phyloP scores from a whole-genome alignment of 495 filamentous ascomycete genomes.

The Ramalina intermedia region DNA sequence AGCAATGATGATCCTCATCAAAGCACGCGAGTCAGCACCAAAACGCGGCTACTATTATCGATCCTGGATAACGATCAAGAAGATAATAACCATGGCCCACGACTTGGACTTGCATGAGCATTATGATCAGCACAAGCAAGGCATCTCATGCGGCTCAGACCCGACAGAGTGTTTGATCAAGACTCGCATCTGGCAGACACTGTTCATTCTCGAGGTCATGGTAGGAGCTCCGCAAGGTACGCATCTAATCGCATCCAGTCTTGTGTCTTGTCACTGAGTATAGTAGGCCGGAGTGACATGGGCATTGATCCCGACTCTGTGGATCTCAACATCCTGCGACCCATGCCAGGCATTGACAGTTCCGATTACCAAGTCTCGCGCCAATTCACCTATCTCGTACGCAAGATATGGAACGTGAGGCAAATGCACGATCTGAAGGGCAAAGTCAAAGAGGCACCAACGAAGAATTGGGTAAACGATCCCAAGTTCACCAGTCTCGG shows the following conservation, averaged over 20 bases:
- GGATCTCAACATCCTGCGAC: slow-evolving; percentile 53
- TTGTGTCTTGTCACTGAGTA: slow-evolving; percentile 19
- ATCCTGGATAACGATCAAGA: slow-evolving; percentile 95
- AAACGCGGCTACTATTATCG: slow-evolving; percentile 94
- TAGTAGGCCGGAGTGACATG: slow-evolving; percentile 65
- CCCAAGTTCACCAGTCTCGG: slow-evolving; percentile 71
- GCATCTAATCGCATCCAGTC: not conserved
- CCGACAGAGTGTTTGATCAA: slow-evolving; percentile 67
- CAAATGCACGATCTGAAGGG: slow-evolving; percentile 61
- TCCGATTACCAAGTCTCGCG: slow-evolving; percentile 64
- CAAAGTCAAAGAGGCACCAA: slow-evolving; percentile 51
- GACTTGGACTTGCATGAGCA: slow-evolving; percentile 89
- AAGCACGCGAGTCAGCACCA: slow-evolving; percentile 80
- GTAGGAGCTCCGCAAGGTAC: slow-evolving; percentile 88
- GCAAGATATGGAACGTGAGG: slow-evolving; percentile 63
- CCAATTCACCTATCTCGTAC: slow-evolving; percentile 69
- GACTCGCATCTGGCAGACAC: slow-evolving; percentile 80
- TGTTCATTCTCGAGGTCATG: slow-evolving; percentile 83
- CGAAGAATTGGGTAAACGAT: slow-evolving; percentile 81
- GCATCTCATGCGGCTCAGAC: slow-evolving; percentile 51
- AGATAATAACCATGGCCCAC: slow-evolving; percentile 81
- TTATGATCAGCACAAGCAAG: slow-evolving; percentile 56
- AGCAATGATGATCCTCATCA: slow-evolving; percentile 73
- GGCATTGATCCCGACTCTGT: slow-evolving; percentile 62
- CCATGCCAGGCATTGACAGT: slow-evolving; percentile 53